Percentiles rank a stretch among this genome's conserved stretches.
Evolutionary conservation across 202 grass and related monocot genomes (phyloP).

Genomic region (Carex sylvatica): DNA sequence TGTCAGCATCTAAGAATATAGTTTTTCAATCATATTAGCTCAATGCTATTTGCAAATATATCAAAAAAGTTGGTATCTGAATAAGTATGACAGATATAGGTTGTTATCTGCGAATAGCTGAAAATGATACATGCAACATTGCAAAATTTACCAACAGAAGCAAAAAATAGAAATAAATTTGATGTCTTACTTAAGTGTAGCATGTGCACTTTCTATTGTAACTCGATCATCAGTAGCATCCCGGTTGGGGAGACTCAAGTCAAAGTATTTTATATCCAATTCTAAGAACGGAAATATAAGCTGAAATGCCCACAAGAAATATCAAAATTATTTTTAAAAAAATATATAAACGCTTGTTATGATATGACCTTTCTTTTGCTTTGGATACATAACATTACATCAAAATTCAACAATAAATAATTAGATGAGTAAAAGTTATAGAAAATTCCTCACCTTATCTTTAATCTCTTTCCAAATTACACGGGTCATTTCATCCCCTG

Average conservation of each 20-base stretch:
- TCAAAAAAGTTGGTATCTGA: background rate
- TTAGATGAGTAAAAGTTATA: background rate
- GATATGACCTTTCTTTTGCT: background rate
- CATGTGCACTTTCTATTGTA: slow-evolving; percentile 73
- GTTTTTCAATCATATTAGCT: background rate
- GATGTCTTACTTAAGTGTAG: slow-evolving; percentile 62
- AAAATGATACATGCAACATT: background rate
- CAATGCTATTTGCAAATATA: background rate
- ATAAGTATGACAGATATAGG: background rate
- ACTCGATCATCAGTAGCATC: slow-evolving; percentile 66
- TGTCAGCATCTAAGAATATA: background rate
- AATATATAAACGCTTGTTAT: background rate
- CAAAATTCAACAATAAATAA: background rate
- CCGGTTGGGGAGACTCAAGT: slow-evolving; percentile 58
- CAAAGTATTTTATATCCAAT: slow-evolving; percentile 79
- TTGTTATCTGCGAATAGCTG: background rate
- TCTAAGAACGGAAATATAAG: slow-evolving; percentile 78
- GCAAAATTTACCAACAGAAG: background rate
- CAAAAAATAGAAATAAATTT: slow-evolving; percentile 4
- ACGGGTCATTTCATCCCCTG: slow-evolving; percentile 75
- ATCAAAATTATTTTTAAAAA: background rate
- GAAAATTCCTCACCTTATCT: slow-evolving; percentile 49
- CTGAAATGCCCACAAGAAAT: slow-evolving; percentile 39
- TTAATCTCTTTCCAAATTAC: slow-evolving; percentile 77
- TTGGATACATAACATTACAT: background rate